Base-by-base conservation (phyloP, 768 basidiomycete species). In the Xerocomus brunneocitrinus region DNA sequence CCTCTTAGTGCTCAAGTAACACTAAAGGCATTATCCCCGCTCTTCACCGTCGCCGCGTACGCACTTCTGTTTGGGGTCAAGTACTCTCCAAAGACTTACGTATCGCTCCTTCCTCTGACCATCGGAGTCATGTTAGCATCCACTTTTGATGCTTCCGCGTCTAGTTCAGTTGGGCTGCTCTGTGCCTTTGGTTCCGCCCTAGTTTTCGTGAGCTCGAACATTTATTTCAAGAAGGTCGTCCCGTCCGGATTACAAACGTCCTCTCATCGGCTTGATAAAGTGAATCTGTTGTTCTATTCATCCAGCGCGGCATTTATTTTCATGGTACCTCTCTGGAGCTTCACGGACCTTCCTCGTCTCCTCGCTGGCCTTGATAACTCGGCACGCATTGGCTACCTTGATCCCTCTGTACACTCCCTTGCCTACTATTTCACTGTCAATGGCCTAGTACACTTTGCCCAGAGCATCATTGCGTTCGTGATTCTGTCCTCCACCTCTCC, bases 161-260 rank as follows among this genome's bases (percentile, higher is more conserved):
- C 93, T 45, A 95, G 93, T 66, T 70, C 81, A 19, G 72, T 87
- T 27, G 97, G 97, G 12, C 73, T 99, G n/a, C 74, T 97, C 27
- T 97, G 91, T 69, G 95, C 97, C 3, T 94, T 99, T 65, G 95
- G 95, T 14, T 97, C 94, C 10, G 97, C 97, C 30, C 73, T 99
- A 53, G 85, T 99, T 59, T 98, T 99, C 68, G 97, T 99, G 57
- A 89, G 88, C 61, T 95, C 93, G 58, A 99, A 99, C 72, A 98
- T 99, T 62, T 97, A 95, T 71, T 98, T 95, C 81, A 99, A 99
- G 74, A 98, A 95, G 76, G 85, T 98, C 58, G 87, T 99, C 81
- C 97, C 97, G 2, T 69, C 75, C 24, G 62, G 65, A 42, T 77
- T 80, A 8, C 77, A 77, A 49, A 64, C 72, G 5, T 73, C 75